These are phyloP conservation scores for Paracoccidioides brasiliensis DNA, from an alignment of 2,329 filamentous ascomycete genomes.

Conservation along the genomic window DNA sequence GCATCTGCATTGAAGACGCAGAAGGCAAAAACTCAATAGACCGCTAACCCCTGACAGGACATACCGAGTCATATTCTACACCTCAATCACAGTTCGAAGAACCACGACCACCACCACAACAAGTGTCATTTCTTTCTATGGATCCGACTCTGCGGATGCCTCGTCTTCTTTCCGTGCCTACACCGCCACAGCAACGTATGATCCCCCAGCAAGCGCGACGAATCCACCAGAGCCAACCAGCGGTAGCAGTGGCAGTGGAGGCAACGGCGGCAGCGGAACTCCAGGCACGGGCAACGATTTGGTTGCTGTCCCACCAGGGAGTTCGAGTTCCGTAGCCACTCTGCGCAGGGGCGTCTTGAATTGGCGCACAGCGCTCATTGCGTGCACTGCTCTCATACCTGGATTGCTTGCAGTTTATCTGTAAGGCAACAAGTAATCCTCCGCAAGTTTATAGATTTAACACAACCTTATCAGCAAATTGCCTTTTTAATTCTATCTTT, in stretches of 20 bases:
- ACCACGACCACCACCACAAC: not conserved
- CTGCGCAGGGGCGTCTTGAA: not conserved
- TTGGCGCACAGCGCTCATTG: not conserved
- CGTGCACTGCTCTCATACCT: not conserved
- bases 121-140: not conserved
- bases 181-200: not conserved
- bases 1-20: not conserved
- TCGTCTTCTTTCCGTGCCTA: not conserved
- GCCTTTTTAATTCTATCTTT: too few species aligned
- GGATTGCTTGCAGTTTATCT: not conserved
- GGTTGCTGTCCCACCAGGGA: not conserved
- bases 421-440: not conserved
- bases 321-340: too few species aligned
- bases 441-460: too few species aligned
- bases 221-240: not conserved
- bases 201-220: not conserved
- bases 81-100: not conserved
- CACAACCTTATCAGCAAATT: not conserved
- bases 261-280: not conserved
- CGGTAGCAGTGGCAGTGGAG: not conserved
- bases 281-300: not conserved
- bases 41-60: not conserved
- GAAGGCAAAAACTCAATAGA: not conserved
- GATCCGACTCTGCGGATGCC: not conserved
- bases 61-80: not conserved